These are phyloP conservation scores for Hypoxylon sp. DNA, from an alignment of 2,329 filamentous ascomycete species.

Conservation along the genomic window DNA sequence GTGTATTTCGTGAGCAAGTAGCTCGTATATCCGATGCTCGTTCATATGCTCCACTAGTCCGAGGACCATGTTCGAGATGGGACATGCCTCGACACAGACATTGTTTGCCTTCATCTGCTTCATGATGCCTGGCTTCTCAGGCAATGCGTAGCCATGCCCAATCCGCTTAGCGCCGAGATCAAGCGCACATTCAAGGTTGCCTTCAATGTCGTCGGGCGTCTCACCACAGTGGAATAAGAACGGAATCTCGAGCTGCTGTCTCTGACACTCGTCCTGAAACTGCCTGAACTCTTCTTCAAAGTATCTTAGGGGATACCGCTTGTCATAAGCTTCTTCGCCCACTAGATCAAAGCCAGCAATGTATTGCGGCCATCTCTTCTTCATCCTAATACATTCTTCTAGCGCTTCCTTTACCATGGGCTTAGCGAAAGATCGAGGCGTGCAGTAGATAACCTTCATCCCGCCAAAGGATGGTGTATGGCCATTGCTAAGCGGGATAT, in stretches of 20 bases:
- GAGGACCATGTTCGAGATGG: slow-evolving; percentile 82
- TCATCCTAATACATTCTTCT: slow-evolving; percentile 67
- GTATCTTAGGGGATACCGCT: slow-evolving; percentile 64
- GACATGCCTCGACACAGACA: slow-evolving; percentile 81
- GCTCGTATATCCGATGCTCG: slow-evolving; percentile 75
- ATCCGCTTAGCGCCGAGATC: slow-evolving; percentile 76
- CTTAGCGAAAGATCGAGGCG: slow-evolving; percentile 66
- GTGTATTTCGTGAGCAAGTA: slow-evolving; percentile 79
- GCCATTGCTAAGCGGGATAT: slow-evolving; percentile 27
- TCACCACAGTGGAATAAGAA: slow-evolving; percentile 85
- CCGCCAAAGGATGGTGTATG: slow-evolving; percentile 62
- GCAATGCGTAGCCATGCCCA: slow-evolving; percentile 78
- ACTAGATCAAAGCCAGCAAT: slow-evolving; percentile 73
- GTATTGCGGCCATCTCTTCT: slow-evolving; percentile 62
- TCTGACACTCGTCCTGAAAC: slow-evolving; percentile 62
- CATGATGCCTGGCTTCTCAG: slow-evolving; percentile 76
- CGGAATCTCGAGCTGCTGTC: slow-evolving; percentile 68
- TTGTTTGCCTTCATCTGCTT: slow-evolving; percentile 72
- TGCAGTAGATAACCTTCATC: slow-evolving; percentile 72
- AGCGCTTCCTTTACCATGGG: slow-evolving; percentile 62
- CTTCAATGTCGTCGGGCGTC: slow-evolving; percentile 76
- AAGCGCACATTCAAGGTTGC: slow-evolving; percentile 77
- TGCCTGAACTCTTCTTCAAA: slow-evolving; percentile 63
- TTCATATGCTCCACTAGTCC: slow-evolving; percentile 75
- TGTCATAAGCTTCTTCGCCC: slow-evolving; percentile 65